These are phyloP conservation scores for Clonostachys solani DNA, from an alignment of 2,329 filamentous ascomycete genomes.

Conservation along the genomic window DNA sequence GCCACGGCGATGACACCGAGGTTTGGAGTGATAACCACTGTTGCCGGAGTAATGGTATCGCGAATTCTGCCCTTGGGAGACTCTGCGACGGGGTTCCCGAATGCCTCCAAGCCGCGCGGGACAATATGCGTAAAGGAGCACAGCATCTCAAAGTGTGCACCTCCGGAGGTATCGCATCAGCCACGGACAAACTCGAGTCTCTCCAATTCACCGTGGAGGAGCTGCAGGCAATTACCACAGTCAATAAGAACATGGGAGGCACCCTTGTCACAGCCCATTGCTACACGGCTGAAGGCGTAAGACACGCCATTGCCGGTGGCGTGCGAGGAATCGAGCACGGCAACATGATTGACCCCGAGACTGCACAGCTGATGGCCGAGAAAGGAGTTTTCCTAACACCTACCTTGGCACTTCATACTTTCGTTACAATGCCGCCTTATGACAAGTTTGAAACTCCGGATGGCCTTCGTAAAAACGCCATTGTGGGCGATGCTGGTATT, in stretches of 20 bases:
- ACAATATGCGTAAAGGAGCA: constrained; percentile 49
- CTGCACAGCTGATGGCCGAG: constrained; percentile 44
- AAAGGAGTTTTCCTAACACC: constrained; percentile 46
- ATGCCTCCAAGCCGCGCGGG: constrained; percentile 45
- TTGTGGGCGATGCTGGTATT: constrained; percentile 42
- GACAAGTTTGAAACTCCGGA: constrained; percentile 38
- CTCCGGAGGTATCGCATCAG: constrained; percentile 50
- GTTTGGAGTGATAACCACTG: constrained; percentile 18
- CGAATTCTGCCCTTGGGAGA: constrained; percentile 20
- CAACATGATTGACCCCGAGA: constrained; percentile 34
- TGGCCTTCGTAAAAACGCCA: constrained; percentile 41
- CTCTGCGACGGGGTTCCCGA: constrained; percentile 50
- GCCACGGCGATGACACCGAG: constrained; percentile 44
- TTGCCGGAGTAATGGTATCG: constrained; percentile 20
- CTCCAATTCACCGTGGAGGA: constrained; percentile 54
- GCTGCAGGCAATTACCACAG: constrained; percentile 46
- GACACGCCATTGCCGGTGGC: constrained; percentile 49
- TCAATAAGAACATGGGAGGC: constrained; percentile 35
- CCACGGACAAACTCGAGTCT: constrained; percentile 47
- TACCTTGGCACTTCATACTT: constrained; percentile 30
- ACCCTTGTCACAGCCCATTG: constrained; percentile 55
- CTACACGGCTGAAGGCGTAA: constrained; percentile 50
- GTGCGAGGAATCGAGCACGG: constrained; percentile 48
- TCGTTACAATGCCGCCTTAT: constrained; percentile 36
- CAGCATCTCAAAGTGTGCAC: constrained; percentile 62